Base-by-base conservation (phyloP, 1,284 basidiomycete species). In the Ceratorhiza oryzae-sativae region DNA sequence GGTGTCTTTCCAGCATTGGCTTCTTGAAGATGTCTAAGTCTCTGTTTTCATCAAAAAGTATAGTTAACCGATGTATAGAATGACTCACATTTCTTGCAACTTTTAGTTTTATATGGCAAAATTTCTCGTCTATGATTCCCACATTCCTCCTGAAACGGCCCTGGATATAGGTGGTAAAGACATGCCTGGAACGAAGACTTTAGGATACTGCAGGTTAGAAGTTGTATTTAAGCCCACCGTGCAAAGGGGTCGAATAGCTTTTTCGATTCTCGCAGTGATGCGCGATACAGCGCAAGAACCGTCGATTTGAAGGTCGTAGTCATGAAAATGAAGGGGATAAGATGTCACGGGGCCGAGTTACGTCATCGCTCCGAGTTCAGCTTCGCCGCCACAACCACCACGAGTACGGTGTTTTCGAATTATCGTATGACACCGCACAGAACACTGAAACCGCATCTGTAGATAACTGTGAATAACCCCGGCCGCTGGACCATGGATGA, bases 91-190 rank as follows among this genome's bases (percentile, higher is more conserved):
- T 85, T 65, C 78, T 77, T 6, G 89, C 77, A 61, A 86, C 83
- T 73, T 83, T 85, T 23, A 87, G 71, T 75, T 86, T 89, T 27
- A 77, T 79, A 53, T 76, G 71, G 42, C 79, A 81, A 20, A 85
- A 70, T 61, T 67, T 70, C 42, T 60, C 73, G 45, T 53, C 55
- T 70, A 68, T 42, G 76, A 71, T 51, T 75, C 67, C 6, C 74
- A 67, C 55, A 39, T 74, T 55, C n/a, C 36, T 59, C 27, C 84
- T 84, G 61, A 89, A 81, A 77, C 89, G 88, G 77, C 90, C 86
- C 46, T 82, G 81, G 45, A 84, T 84, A 76, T 88, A 88, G 68
- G 89, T 78, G 71, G 82, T 84, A 79, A 87, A 92, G 79, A 91
- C 91, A 71, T 84, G 83, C 34, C 91, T 92, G 76, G 20, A n/a